These are phyloP conservation scores for Annona cherimola DNA, from an alignment of 164 flowering plant genomes.

Conservation along the genomic window DNA sequence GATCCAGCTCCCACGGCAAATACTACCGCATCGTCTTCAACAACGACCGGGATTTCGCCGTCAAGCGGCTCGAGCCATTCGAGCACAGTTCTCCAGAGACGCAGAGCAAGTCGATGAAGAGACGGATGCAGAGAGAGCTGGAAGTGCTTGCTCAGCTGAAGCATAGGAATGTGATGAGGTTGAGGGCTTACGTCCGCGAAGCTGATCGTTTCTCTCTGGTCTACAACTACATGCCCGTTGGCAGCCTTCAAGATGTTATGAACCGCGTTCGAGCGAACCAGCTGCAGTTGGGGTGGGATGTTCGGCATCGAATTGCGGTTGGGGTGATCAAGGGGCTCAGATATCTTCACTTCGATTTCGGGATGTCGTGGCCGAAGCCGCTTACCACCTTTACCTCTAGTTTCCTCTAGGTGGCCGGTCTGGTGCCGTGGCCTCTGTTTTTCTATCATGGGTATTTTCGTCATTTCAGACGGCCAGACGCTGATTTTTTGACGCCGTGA, in stretches of 20 bases:
- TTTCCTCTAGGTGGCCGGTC: too few relatives aligned
- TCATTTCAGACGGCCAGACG: too few relatives aligned
- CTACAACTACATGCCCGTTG: constrained; percentile 63
- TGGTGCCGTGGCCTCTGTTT: too few relatives aligned
- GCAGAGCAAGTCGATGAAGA: too few relatives aligned
- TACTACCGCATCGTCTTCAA: constrained; percentile 67
- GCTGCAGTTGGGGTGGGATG: constrained; percentile 70
- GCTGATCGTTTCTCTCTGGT: constrained; percentile 51
- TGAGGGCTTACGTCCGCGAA: constrained; percentile 77
- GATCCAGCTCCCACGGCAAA: constrained; percentile 61
- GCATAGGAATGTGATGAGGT: constrained; percentile 75
- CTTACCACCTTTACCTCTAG: too few relatives aligned
- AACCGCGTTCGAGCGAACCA: constrained; percentile 51
- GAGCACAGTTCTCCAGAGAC: too few relatives aligned
- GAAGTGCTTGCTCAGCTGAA: constrained; percentile 60
- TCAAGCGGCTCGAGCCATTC: constrained; percentile 74
- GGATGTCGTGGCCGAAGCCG: too few relatives aligned
- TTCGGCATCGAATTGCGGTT: constrained; percentile 73
- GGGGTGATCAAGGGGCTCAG: constrained; percentile 79
- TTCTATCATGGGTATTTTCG: too few relatives aligned
- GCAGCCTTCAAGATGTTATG: constrained; percentile 82
- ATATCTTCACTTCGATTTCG: constrained; percentile 71
- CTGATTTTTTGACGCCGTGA: too few relatives aligned
- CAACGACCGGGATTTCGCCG: constrained; percentile 66
- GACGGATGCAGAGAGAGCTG: constrained; percentile 56